Percentiles rank a stretch among this genome's conserved stretches.
phyloP scores from a whole-genome alignment of 2,329 filamentous ascomycete species.

The Phyllosticta citrichinensis region DNA sequence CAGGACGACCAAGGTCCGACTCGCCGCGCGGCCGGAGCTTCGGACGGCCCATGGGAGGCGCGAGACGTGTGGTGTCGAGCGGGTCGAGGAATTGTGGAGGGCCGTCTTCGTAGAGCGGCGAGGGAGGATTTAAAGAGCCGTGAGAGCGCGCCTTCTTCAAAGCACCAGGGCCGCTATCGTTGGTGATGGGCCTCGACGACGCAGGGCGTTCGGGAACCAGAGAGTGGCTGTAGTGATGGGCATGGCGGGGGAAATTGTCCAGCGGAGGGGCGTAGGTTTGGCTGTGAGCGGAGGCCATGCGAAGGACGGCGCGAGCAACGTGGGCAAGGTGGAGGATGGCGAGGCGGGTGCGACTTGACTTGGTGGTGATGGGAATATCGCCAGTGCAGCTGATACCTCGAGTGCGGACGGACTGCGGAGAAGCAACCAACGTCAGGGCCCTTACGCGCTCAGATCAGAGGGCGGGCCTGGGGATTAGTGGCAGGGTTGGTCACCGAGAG shows the following conservation, averaged over 20 bases:
- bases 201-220: slow-evolving; percentile 19
- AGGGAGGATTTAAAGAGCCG: slow-evolving; percentile 15
- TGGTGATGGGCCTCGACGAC: slow-evolving; percentile 7
- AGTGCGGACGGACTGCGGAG: slow-evolving; percentile 2
- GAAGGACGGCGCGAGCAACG: slow-evolving; percentile 5
- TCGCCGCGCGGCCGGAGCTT: slow-evolving; percentile 33
- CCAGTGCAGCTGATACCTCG: slow-evolving; percentile 1
- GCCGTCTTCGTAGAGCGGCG: not conserved
- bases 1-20: slow-evolving; percentile 34
- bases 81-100: not conserved
- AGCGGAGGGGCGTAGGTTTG: slow-evolving; percentile 34
- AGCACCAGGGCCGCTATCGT: slow-evolving; percentile 13
- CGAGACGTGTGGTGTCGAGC: not conserved
- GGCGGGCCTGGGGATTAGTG: not conserved
- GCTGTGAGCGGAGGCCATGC: slow-evolving; percentile 6
- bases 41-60: slow-evolving; percentile 17
- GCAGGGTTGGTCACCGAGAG: not conserved
- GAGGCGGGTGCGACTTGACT: not conserved
- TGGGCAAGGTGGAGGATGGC: not conserved
- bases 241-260: slow-evolving; percentile 25
- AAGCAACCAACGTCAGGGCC: not conserved
- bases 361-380: slow-evolving; percentile 1
- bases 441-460: not conserved
- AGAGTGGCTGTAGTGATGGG: slow-evolving; percentile 23
- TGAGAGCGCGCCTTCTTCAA: slow-evolving; percentile 16